Conservation (phyloP, 176 grass and related monocot genomes). For the Zizania latifolia region DNA sequence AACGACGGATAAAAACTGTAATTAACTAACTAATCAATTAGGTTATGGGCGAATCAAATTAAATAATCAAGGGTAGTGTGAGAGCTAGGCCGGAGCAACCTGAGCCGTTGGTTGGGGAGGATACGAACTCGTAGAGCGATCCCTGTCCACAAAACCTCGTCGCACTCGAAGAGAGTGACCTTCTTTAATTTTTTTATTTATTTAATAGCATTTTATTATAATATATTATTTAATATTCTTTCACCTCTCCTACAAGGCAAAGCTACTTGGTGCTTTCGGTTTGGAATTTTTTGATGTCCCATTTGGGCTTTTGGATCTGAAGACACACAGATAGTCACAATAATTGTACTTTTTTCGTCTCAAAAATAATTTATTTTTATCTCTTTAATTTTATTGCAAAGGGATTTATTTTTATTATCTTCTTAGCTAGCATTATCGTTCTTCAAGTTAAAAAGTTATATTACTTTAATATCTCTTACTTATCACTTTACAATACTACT, state of each 20-base stretch:
- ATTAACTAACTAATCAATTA: not conserved
- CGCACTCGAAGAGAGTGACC: conserved; percentile 22
- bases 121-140: conserved; percentile 18
- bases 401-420: no score
- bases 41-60: not conserved
- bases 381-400: no score
- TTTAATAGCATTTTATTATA: no score
- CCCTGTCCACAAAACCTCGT: conserved; percentile 59
- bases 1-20: not conserved
- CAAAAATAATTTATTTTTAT: no score
- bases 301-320: not conserved
- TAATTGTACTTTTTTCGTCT: no score
- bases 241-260: conserved; percentile 13
- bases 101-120: conserved; percentile 29
- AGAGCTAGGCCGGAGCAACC: not conserved
- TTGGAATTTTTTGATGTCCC: not conserved
- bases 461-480: not conserved
- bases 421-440: no score
- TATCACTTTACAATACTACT: no score
- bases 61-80: no score
- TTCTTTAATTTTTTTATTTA: not conserved
- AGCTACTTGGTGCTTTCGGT: not conserved
- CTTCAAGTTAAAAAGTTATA: no score
- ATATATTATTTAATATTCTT: not conserved
- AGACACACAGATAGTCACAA: not conserved